Evolutionary conservation across 2,329 filamentous ascomycete genomes (phyloP).

Genomic region (Fusarium phyllophilum): DNA sequence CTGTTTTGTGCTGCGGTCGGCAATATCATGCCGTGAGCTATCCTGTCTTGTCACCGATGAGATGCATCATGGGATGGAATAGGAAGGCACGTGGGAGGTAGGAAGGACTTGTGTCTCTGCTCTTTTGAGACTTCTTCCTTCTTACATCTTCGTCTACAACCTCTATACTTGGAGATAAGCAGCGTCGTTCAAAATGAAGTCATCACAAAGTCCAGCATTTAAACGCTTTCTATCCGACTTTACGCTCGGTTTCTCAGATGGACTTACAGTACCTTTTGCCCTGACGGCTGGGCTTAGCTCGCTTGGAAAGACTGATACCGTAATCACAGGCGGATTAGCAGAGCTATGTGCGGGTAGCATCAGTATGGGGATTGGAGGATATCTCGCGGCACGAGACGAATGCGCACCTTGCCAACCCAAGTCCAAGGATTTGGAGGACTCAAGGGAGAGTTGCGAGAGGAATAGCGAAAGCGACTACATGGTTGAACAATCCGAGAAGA

Average conservation of each 20-base stretch:
- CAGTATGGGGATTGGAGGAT: constrained; percentile 78
- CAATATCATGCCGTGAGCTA: constrained; percentile 18
- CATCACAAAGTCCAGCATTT: constrained; percentile 42
- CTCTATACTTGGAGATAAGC: background rate
- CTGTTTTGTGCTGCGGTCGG: background rate
- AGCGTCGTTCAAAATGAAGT: constrained; percentile 16
- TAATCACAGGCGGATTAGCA: constrained; percentile 74
- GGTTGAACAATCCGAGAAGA: constrained; percentile 13
- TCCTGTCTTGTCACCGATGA: constrained; percentile 17
- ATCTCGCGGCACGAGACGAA: constrained; percentile 66
- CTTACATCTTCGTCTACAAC: background rate
- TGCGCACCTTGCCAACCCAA: background rate
- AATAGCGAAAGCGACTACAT: constrained; percentile 10
- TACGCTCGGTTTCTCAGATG: constrained; percentile 79
- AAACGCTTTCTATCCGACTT: constrained; percentile 67
- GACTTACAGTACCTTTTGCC: constrained; percentile 79
- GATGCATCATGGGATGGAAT: background rate
- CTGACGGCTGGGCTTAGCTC: constrained; percentile 75
- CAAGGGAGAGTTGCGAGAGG: constrained; percentile 31
- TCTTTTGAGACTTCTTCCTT: background rate
- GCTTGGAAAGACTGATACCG: constrained; percentile 68
- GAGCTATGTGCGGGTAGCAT: constrained; percentile 78
- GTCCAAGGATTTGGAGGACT: constrained; percentile 35
- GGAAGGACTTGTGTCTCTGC: background rate
- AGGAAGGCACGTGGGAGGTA: background rate